Conservation (phyloP, 139 green algal species). For the Asterochloris sp. region DNA sequence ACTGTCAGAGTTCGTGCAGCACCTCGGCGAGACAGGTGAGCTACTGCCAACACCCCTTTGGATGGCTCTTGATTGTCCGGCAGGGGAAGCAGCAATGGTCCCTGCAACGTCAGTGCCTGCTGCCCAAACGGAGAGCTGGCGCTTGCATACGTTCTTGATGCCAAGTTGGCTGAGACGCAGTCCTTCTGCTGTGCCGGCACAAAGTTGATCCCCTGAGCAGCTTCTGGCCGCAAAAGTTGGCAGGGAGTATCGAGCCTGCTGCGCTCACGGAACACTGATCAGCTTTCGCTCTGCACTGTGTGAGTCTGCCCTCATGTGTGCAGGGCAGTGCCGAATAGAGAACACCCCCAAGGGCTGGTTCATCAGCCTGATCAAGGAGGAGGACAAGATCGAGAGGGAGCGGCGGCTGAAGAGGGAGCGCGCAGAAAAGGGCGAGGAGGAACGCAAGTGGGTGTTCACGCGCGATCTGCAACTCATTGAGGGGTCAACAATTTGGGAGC, state of each 20-base stretch:
- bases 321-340: slow-evolving; percentile 68
- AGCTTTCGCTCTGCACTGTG: neutral
- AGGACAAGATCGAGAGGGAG: slow-evolving; percentile 48
- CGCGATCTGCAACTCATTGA: neutral
- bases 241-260: too few relatives aligned
- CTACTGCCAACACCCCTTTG: neutral
- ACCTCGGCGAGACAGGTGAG: slow-evolving; percentile 42
- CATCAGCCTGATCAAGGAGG: slow-evolving; percentile 57
- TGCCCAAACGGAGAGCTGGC: too few relatives aligned
- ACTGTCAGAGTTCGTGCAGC: slow-evolving; percentile 86
- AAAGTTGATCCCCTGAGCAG: too few relatives aligned
- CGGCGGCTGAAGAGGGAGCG: slow-evolving; percentile 46
- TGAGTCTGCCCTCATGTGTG: neutral
- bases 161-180: too few relatives aligned
- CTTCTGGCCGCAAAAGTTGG: too few relatives aligned
- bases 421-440: slow-evolving; percentile 42
- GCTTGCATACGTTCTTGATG: too few relatives aligned
- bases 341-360: slow-evolving; percentile 95
- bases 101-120: too few relatives aligned
- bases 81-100: too few relatives aligned
- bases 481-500: too few relatives aligned
- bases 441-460: slow-evolving; percentile 35
- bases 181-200: too few relatives aligned
- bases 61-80: too few relatives aligned
- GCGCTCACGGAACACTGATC: neutral